Evolutionary conservation across 1,139 yeast genomes (phyloP).

Genomic region (Suzukiozyma palmioleophila): DNA sequence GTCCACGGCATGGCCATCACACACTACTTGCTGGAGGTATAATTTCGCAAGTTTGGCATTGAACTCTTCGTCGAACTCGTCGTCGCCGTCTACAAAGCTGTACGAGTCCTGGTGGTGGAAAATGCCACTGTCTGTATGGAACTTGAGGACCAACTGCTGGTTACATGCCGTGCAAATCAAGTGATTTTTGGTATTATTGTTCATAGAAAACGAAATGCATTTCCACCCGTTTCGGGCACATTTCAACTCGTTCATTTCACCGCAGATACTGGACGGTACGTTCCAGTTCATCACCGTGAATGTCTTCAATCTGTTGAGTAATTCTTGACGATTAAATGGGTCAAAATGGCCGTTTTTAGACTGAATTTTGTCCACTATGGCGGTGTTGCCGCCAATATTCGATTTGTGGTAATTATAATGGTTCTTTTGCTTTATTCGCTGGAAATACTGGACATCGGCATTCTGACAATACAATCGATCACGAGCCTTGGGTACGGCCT

Average conservation of each 20-base stretch:
- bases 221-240: conserved; percentile 44
- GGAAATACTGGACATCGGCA: conserved; percentile 40
- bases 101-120: conserved; percentile 4
- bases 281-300: conserved; percentile 35
- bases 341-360: conserved; percentile 22
- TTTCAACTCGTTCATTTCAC: conserved; percentile 25
- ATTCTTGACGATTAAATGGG: conserved; percentile 27
- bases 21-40: conserved; percentile 22
- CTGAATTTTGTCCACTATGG: conserved; percentile 11
- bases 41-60: conserved; percentile 19
- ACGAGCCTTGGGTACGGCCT: neutral
- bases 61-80: conserved; percentile 15
- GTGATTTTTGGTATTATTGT: conserved; percentile 24
- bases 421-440: conserved; percentile 30
- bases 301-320: conserved; percentile 26
- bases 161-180: conserved; percentile 33
- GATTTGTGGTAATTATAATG: conserved; percentile 35
- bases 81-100: conserved; percentile 5
- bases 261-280: conserved; percentile 16
- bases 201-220: conserved; percentile 26
- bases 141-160: conserved; percentile 24
- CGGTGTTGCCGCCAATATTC: conserved; percentile 14
- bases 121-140: conserved; percentile 12
- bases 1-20: conserved; percentile 23
- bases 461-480: conserved; percentile 19